Evolutionary conservation across 495 filamentous ascomycete genomes (phyloP), one percentile per base, ranked within the genome.

Genomic region (Pseudevernia furfuracea): DNA sequence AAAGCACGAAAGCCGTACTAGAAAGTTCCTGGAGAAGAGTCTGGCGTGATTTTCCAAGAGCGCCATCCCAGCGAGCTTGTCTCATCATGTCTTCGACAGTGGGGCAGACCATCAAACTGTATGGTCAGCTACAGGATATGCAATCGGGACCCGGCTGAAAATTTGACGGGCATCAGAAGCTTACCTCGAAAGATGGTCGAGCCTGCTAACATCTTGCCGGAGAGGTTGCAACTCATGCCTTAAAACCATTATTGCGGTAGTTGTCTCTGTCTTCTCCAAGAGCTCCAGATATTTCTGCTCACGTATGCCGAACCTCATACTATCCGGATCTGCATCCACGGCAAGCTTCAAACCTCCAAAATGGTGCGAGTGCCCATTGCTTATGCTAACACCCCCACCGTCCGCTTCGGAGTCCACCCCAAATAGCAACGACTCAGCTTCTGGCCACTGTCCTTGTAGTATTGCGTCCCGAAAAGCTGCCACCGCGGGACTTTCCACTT

Each of bases 251-350:
- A 97, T 75, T 21, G 95, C 94, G 34, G 81, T 80, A 28, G 79
- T 80, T 23, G 89, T 82, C 70, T 97, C 85, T 63, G 85, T 78
- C 63, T 81, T 76, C 73, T 97, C 92, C 36, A 99, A 78, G 14
- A 96, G 78, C 72, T 99, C 94, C 37, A 99, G 78, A 74, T 91
- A 99, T 75, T 97, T 99, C 71, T 99, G 94, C 71, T 94, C 87
- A 67, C 93, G 81, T 63, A 97, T 77, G 76, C 85, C 85, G 75
- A 99, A 95, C 46, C 86, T 76, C 80, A 91, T 82, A 67, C 84
- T 79, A 63, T 79, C 81, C 68, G 75, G 76, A 67, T 88, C 79
- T 39, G 85, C 84, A 55, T 73, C 77, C 59, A 84, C 82, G 12
- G 80, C 80, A 63, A 89, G 73, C 2, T 79, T 73, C 59, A 89